Base-by-base conservation (phyloP, 2,329 filamentous ascomycete species). In the Ophiostoma perfectum region DNA sequence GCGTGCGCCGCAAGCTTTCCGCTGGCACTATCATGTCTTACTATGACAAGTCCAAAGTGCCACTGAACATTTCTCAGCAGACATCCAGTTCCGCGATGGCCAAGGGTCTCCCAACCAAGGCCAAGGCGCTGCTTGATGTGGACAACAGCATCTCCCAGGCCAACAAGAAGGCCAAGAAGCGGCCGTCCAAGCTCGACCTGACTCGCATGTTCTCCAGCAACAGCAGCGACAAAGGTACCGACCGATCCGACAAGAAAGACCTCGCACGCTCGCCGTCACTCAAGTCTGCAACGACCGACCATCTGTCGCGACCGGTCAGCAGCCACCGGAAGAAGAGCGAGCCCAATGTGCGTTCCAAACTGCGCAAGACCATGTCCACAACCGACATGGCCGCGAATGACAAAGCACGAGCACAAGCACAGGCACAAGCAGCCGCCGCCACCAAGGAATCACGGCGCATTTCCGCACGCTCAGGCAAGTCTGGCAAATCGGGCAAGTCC, bases 1-100 rank as follows among this genome's bases (percentile, higher is more conserved):
- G 78, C 68, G 70, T 84, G 47, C 78, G 80, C 55, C 81, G 84
- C 65, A 81, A 80, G 44, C 78, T 80, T 63, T 87, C 85, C 2
- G 81, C 84, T 4, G 18, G 41, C 18, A 86, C 84, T n/a, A 81
- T 86, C 69, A 78, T 78, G 44, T 84, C 84, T 0, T 84, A 82
- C 75, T 87, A 87, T 74, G 84, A 87, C 75, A 83, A 83, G 73
- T 75, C 81, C 5, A 85, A 84, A 72, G 79, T 84, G 64, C 83
- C 84, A 11, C 78, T 86, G 5, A 79, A 82, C n/a, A 81, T 86
- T 70, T 85, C 84, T 0, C 84, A 86, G 72, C 84, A 87, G 74
- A 86, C 85, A 0, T 86, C 84, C 0, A 82, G 80, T 60, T 85
- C 84, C 1, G 82, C 84, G 70, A 86, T 87, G 81, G 83, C 84